These are phyloP conservation scores for Echium plantagineum DNA, from an alignment of 257 asterid species.

Conservation along the genomic window DNA sequence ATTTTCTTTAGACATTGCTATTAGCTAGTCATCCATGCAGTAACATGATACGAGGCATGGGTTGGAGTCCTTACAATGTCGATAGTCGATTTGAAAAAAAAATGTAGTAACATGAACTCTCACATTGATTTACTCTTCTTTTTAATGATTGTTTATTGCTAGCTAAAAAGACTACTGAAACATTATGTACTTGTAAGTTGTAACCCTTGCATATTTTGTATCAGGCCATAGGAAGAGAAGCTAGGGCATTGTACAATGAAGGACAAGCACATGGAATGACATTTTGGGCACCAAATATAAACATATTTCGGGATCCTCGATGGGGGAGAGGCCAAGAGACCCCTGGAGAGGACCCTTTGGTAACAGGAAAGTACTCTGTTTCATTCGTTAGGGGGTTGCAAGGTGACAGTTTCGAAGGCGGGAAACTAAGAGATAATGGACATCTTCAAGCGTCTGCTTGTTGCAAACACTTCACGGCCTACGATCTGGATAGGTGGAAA, in stretches of 20 bases:
- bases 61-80: no score
- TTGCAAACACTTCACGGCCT: conserved; percentile 22
- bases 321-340: conserved; percentile 26
- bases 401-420: conserved; percentile 9
- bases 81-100: no score
- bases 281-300: conserved; percentile 20
- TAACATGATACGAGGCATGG: no score
- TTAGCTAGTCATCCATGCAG: no score
- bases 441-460: conserved; percentile 15
- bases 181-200: conserved; percentile 25
- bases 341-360: conserved; percentile 21
- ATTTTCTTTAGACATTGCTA: no score
- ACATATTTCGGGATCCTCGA: conserved; percentile 19
- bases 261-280: conserved; percentile 13
- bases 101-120: no score
- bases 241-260: conserved; percentile 20
- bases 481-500: conserved; percentile 19
- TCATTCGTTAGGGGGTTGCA: conserved; percentile 20
- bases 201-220: conserved; percentile 19
- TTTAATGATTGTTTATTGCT: no score
- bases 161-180: no score
- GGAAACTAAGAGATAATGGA: conserved; percentile 1
- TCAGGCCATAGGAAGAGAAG: conserved; percentile 21
- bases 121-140: no score
- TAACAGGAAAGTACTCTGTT: conserved; percentile 15